These are phyloP conservation scores for Fusarium longipes DNA, from an alignment of 2,329 filamentous ascomycete species.

Conservation along the genomic window DNA sequence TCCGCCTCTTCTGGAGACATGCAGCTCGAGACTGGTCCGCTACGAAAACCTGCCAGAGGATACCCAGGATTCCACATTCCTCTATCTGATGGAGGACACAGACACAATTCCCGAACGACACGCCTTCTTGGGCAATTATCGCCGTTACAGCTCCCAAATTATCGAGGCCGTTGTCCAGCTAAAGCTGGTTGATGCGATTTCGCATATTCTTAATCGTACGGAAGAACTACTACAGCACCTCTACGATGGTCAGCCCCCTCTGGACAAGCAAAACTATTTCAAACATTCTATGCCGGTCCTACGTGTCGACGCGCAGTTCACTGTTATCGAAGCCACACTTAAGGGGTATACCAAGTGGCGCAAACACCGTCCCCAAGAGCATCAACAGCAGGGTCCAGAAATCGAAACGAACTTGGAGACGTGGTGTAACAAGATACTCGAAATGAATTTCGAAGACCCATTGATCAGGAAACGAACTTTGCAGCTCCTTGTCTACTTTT, in stretches of 20 bases:
- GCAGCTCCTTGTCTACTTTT: conserved; percentile 85
- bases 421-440: conserved; percentile 79
- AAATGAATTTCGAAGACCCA: conserved; percentile 82
- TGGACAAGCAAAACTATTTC: conserved; percentile 72
- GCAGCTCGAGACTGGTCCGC: conserved; percentile 83
- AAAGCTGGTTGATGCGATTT: conserved; percentile 85
- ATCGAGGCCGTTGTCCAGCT: conserved; percentile 88
- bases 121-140: conserved; percentile 94
- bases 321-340: conserved; percentile 86
- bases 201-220: conserved; percentile 85
- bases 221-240: conserved; percentile 79
- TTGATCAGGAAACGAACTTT: conserved; percentile 84
- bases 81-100: conserved; percentile 91
- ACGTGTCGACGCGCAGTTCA: conserved; percentile 87
- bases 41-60: conserved; percentile 90
- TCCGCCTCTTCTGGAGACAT: conserved; percentile 81
- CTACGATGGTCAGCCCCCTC: conserved; percentile 75
- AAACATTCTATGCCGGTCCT: conserved; percentile 80
- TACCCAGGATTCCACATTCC: conserved; percentile 79
- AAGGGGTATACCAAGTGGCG: conserved; percentile 91
- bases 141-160: conserved; percentile 86
- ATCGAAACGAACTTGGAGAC: conserved; percentile 74
- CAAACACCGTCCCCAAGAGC: conserved; percentile 45
- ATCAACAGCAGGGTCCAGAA: conserved; percentile 63
- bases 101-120: conserved; percentile 94